Conservation (phyloP, 2,329 filamentous ascomycete genomes). For the Aphanocladium album region DNA sequence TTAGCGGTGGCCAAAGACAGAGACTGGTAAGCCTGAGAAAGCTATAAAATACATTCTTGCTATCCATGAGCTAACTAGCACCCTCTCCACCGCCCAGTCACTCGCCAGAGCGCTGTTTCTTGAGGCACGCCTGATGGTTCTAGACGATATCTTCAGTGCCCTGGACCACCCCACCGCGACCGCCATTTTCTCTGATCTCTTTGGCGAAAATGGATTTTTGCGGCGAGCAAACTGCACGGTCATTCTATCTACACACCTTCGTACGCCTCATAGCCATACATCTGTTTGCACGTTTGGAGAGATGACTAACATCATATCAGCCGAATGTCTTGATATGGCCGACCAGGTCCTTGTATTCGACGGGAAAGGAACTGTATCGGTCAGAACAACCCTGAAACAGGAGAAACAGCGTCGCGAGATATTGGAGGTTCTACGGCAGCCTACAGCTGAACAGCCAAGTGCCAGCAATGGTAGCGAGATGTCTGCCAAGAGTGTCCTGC, state of each 20-base stretch:
- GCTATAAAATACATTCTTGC: background rate
- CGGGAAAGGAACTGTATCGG: background rate
- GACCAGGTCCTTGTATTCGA: background rate
- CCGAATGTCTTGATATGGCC: background rate
- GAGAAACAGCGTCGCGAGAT: background rate
- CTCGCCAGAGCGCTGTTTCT: background rate
- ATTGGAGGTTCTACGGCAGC: background rate
- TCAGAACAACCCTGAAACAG: background rate
- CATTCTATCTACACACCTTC: background rate
- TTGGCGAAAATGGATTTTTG: background rate
- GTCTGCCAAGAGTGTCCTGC: background rate
- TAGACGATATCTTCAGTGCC: conserved; percentile 1
- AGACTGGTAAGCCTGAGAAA: background rate
- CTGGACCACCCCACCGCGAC: background rate
- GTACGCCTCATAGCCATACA: background rate
- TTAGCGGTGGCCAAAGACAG: background rate
- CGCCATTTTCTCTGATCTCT: background rate
- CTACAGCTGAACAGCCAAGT: background rate
- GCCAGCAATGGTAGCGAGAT: too few relatives aligned
- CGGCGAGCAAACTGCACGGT: background rate
- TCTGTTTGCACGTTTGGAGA: background rate
- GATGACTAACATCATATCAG: background rate
- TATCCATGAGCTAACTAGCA: background rate
- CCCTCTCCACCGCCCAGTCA: background rate
- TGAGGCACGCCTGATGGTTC: background rate